Conservation (phyloP, 2,329 filamentous ascomycete genomes). For the Fusarium ramigenum region DNA sequence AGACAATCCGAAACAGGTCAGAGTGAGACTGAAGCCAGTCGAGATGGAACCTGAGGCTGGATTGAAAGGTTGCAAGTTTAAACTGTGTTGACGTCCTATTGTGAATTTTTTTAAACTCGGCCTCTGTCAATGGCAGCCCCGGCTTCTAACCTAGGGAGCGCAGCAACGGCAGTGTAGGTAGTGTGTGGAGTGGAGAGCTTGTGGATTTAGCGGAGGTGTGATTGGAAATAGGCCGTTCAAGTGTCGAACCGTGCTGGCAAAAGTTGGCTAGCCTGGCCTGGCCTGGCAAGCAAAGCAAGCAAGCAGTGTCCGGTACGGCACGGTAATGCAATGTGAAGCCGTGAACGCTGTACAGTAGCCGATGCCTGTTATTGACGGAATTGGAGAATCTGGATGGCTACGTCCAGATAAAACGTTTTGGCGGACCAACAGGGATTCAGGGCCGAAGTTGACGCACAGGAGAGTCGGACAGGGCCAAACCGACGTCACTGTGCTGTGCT, state of each 20-base stretch:
- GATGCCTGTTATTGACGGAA: conserved; percentile 15
- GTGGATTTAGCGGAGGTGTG: conserved; percentile 30
- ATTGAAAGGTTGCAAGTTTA: conserved; percentile 32
- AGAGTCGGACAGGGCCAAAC: conserved; percentile 13
- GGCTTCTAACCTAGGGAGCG: conserved; percentile 22
- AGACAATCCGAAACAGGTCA: conserved; percentile 29
- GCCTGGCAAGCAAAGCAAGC: not conserved
- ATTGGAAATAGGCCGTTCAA: conserved; percentile 39
- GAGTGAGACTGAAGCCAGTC: conserved; percentile 25
- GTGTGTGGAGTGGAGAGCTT: conserved; percentile 27
- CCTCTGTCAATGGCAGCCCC: conserved; percentile 33
- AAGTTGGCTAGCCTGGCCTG: not conserved
- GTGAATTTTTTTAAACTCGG: conserved; percentile 23
- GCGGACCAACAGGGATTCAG: conserved; percentile 21
- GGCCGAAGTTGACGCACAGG: conserved; percentile 20
- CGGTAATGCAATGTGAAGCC: not conserved
- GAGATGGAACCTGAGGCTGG: conserved; percentile 17
- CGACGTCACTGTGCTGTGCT: conserved; percentile 32
- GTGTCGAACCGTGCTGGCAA: conserved; percentile 13
- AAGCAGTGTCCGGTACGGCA: not conserved
- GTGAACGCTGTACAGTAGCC: conserved; percentile 4
- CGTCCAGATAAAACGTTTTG: conserved; percentile 4
- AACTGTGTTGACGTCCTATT: conserved; percentile 19
- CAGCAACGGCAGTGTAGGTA: not conserved
- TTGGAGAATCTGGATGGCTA: conserved; percentile 6